These are phyloP conservation scores for Lyophyllum semitale DNA, from an alignment of 768 basidiomycete species.

Conservation along the genomic window DNA sequence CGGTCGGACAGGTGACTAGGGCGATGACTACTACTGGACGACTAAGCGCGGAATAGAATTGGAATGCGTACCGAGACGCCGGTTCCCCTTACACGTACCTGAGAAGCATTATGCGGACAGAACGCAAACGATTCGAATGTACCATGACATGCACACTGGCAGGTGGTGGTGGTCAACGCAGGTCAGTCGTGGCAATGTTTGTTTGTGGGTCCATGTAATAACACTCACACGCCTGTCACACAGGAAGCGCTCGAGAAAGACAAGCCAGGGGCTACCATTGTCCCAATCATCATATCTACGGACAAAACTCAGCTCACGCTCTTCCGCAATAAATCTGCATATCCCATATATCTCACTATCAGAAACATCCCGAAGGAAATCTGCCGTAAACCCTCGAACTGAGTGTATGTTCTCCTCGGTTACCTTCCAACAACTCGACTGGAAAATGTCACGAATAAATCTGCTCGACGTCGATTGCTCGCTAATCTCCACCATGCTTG, in stretches of 20 bases:
- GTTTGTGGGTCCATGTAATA: background rate
- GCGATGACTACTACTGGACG: too few relatives aligned
- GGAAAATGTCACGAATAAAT: slow-evolving; percentile 26
- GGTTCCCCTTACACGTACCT: too few relatives aligned
- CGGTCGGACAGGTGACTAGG: too few relatives aligned
- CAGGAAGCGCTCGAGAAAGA: background rate
- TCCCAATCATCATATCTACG: background rate
- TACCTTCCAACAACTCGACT: slow-evolving; percentile 1
- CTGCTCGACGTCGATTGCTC: slow-evolving; percentile 17
- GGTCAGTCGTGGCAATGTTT: background rate
- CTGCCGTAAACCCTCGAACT: slow-evolving; percentile 8
- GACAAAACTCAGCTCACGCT: background rate
- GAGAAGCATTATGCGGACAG: background rate
- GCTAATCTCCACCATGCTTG: slow-evolving; percentile 37
- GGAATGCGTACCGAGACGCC: too few relatives aligned
- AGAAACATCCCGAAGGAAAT: background rate
- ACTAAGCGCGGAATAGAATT: too few relatives aligned
- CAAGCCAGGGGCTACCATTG: background rate
- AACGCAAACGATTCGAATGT: background rate
- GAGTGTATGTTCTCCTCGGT: slow-evolving; percentile 19
- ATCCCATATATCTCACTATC: too few relatives aligned
- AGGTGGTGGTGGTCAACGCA: background rate
- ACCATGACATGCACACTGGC: background rate
- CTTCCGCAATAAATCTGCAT: too few relatives aligned
- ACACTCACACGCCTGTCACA: background rate